phyloP scores from a whole-genome alignment of 31 red algal genomes.

The Bonnemaisonia californica region DNA sequence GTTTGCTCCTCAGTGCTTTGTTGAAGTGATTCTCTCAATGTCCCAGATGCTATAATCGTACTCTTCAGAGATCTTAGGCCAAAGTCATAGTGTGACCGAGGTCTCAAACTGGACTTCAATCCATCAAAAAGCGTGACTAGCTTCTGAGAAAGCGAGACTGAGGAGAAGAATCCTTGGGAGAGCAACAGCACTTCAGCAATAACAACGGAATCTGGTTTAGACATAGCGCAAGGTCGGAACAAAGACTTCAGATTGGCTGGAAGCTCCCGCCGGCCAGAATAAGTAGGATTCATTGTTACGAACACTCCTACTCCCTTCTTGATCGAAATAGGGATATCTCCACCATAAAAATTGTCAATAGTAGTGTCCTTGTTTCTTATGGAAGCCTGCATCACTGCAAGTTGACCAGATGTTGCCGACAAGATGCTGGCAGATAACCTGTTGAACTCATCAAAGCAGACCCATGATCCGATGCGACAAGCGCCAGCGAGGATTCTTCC shows the following conservation, averaged over 20 bases:
- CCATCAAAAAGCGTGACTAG: conserved; percentile 54
- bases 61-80: conserved; percentile 74
- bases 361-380: conserved; percentile 37
- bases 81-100: conserved; percentile 79
- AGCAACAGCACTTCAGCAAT: conserved; percentile 84
- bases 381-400: conserved; percentile 60
- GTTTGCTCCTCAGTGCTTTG: not conserved
- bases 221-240: conserved; percentile 79
- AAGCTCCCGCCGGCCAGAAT: conserved; percentile 77
- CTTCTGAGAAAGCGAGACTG: conserved; percentile 38
- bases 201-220: conserved; percentile 59
- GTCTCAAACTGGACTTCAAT: conserved; percentile 30
- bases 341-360: conserved; percentile 68
- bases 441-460: conserved; percentile 94
- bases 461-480: conserved; percentile 73
- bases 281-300: conserved; percentile 87
- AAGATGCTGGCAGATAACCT: conserved; percentile 70
- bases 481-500: conserved; percentile 83
- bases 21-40: not conserved
- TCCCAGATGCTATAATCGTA: conserved; percentile 54
- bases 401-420: conserved; percentile 79
- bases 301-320: conserved; percentile 60
- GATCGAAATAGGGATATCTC: conserved; percentile 47
- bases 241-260: conserved; percentile 83
- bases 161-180: conserved; percentile 56